Percentiles rank a stretch among this genome's conserved stretches.
Conservation (phyloP, 805 yeast species). For the Wickerhamomyces chambardii region DNA sequence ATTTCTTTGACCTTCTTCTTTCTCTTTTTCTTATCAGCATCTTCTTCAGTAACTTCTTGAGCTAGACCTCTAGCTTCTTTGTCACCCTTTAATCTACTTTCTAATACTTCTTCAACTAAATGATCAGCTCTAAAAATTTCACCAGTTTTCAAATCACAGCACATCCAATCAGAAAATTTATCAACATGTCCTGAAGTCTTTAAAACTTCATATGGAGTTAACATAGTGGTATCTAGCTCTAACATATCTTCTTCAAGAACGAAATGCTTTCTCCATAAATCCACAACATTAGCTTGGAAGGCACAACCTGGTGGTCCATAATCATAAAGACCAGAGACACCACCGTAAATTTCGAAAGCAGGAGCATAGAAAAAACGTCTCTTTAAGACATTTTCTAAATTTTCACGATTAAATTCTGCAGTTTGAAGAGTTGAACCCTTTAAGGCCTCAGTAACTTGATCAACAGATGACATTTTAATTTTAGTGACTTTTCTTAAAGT, state of each 20-base stretch:
- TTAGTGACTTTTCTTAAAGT: slow-evolving; percentile 19
- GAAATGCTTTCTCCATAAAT: slow-evolving; percentile 96
- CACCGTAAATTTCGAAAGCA: slow-evolving; percentile 95
- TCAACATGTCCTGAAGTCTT: slow-evolving; percentile 99
- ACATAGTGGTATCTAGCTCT: slow-evolving; percentile 96
- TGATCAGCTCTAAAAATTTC: slow-evolving; percentile 99
- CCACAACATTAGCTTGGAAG: slow-evolving; percentile 90
- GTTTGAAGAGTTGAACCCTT: slow-evolving; percentile 4
- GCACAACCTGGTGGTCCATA: slow-evolving; percentile 99
- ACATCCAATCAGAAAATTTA: slow-evolving; percentile 99
- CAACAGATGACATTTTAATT: slow-evolving; percentile 19
- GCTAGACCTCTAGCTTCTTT: slow-evolving; percentile 89
- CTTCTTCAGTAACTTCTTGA: slow-evolving; percentile 52
- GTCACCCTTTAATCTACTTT: slow-evolving; percentile 94
- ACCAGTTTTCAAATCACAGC: slow-evolving; percentile 90
- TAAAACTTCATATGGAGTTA: slow-evolving; percentile 95
- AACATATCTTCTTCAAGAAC: slow-evolving; percentile 97
- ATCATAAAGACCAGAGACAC: slow-evolving; percentile 96
- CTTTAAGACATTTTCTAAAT: slow-evolving; percentile 82
- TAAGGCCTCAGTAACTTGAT: too few relatives aligned
- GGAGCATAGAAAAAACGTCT: slow-evolving; percentile 98
- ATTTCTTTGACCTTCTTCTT: slow-evolving; percentile 96
- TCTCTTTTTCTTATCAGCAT: slow-evolving; percentile 83
- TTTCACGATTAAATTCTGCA: slow-evolving; percentile 67
- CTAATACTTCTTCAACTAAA: slow-evolving; percentile 94